A percentile compares a stretch with the other conserved stretches of the same genome.
phyloP scores from a whole-genome alignment of 192 early-diverging fungal genomes.

The Pecoramyces ruminantium region DNA sequence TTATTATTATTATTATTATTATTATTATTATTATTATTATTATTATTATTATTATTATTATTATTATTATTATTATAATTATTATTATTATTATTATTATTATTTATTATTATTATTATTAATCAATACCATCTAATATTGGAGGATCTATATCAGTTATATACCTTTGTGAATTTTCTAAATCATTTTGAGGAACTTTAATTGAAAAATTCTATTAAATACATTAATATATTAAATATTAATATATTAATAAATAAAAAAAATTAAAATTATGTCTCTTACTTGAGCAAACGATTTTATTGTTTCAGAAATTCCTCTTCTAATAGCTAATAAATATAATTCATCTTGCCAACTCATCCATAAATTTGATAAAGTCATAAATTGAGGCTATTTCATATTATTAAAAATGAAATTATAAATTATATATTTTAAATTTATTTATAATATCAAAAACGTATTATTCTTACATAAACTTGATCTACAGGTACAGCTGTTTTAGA shows the following conservation, averaged over 20 bases:
- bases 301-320: slow-evolving; percentile 27
- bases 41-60: too few species aligned
- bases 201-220: slow-evolving; percentile 10
- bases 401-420: too few species aligned
- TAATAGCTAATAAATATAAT: slow-evolving; percentile 29
- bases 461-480: slow-evolving; percentile 39
- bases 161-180: slow-evolving; percentile 7
- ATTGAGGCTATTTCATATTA: slow-evolving; percentile 19
- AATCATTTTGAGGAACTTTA: slow-evolving; percentile 11
- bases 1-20: too few species aligned
- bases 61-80: too few species aligned
- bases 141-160: slow-evolving; percentile 28
- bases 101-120: too few species aligned
- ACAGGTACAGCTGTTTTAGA: slow-evolving; percentile 42
- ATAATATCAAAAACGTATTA: not conserved
- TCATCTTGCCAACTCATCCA: slow-evolving; percentile 34
- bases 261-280: not conserved
- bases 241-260: not conserved
- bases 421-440: not conserved
- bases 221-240: slow-evolving; percentile 2
- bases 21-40: too few species aligned
- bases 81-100: too few species aligned
- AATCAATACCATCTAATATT: slow-evolving; percentile 19
- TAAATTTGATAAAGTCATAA: slow-evolving; percentile 24
- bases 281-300: slow-evolving; percentile 6